Evolutionary conservation across 768 basidiomycete species (phyloP), one percentile per base, ranked within the genome.

Genomic region (Kwoniella bestiolae): DNA sequence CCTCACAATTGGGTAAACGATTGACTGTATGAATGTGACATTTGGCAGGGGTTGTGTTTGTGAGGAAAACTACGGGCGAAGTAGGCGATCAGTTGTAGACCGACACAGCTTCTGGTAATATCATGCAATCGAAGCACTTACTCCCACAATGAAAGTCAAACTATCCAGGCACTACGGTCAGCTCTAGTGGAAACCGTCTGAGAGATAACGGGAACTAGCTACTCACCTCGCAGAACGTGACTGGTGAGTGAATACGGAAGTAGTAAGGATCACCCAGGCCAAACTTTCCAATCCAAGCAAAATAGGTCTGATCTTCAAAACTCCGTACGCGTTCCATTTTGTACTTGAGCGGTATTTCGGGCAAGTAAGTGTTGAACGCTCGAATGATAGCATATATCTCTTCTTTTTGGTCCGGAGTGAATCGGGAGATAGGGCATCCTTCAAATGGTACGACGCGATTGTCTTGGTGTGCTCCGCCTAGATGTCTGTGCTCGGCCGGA

Each of bases 61-160:
- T 76, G 41, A 78, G 66, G 69, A 78, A 78, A 57, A 78, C 72
- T 73, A 31, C 3, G 9, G 16, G 47, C 6, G 16, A 28, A 25
- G 35, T 38, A 38, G 9, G 11, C 9, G 16, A 16, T 38, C 35
- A 38, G 35, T 46, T 21, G 56, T 16, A n/a, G 8, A 8, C 45
- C 14, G 7, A 11, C 50, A 25, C 6, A 51, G 28, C 25, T 12
- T 12, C 14, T 26, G 16, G 50, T 51, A 21, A 26, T 2, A 11
- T 16, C 6, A 11, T 6, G 23, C 6, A 47, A 21, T 6, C 6
- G 25, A 16, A 26, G 2, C 18, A 66, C 72, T 58, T 32, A 74
- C 72, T 74, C n/a, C 77, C 77, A 58, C 75, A 78, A 59, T 78
- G 77, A 62, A 76, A 76, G 61, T 78, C 77, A 44, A 78, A 76